These are phyloP conservation scores for Sporisorium exsertum DNA, from an alignment of 1,284 basidiomycete species.

Conservation along the genomic window DNA sequence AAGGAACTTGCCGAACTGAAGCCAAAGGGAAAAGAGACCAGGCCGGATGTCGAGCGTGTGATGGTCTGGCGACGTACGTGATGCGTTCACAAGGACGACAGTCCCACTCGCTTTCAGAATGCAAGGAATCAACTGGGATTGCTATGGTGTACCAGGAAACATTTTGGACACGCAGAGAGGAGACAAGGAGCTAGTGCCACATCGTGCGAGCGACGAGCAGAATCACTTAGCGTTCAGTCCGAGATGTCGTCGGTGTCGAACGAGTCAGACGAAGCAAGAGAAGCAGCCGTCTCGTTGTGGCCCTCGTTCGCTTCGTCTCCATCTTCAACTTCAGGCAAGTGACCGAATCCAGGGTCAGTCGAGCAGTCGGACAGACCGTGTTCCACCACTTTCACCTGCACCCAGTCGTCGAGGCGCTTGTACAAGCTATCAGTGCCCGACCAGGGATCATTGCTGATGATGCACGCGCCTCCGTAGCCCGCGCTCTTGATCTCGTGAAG, in stretches of 20 bases:
- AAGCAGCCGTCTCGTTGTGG: background rate
- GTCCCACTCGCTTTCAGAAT: background rate
- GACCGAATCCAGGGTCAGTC: too few relatives aligned
- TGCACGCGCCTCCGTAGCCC: background rate
- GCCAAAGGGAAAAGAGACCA: constrained; percentile 41
- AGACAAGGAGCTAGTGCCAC: background rate
- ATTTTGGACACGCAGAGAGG: background rate
- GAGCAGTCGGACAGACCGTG: background rate
- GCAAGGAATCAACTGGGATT: background rate
- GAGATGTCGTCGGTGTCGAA: background rate
- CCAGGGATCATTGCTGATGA: background rate
- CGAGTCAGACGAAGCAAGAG: background rate
- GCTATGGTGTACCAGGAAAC: background rate
- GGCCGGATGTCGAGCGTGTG: constrained; percentile 43
- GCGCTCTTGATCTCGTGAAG: background rate
- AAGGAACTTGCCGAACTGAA: constrained; percentile 38
- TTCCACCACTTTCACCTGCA: background rate
- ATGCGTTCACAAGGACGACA: background rate
- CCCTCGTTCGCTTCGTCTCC: background rate
- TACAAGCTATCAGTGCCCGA: background rate
- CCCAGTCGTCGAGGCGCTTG: constrained; percentile 2
- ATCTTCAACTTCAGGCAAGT: too few relatives aligned
- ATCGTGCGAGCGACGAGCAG: background rate
- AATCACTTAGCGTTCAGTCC: background rate
- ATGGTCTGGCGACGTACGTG: constrained; percentile 53